Conservation (phyloP, 768 basidiomycete species). For the Collybiopsis luxurians region DNA sequence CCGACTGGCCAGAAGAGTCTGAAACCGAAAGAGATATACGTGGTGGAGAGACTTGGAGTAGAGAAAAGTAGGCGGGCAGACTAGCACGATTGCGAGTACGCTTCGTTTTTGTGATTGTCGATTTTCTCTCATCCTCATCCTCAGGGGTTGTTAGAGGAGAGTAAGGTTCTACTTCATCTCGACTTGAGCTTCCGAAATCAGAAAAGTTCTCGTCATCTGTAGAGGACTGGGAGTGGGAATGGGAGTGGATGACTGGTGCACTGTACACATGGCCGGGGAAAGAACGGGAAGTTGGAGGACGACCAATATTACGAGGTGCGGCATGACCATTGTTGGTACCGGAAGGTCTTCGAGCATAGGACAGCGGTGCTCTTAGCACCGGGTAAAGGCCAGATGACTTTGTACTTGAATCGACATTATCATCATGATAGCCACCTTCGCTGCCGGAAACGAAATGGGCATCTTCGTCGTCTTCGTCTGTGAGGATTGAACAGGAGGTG, state of each 20-base stretch:
- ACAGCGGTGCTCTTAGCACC: slow-evolving; percentile 38
- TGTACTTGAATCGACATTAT: slow-evolving; percentile 35
- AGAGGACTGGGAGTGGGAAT: slow-evolving; percentile 26
- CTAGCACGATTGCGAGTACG: slow-evolving; percentile 65
- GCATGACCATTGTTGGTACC: slow-evolving; percentile 66
- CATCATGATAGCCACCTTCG: slow-evolving; percentile 35
- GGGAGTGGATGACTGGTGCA: slow-evolving; percentile 37
- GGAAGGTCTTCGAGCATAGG: slow-evolving; percentile 69
- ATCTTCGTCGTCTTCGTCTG: slow-evolving; percentile 64
- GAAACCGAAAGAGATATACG: slow-evolving; percentile 38
- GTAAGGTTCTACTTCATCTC: slow-evolving; percentile 5
- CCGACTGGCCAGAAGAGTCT: slow-evolving; percentile 45
- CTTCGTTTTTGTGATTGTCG: slow-evolving; percentile 36
- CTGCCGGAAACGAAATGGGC: slow-evolving; percentile 28
- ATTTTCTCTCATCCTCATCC: slow-evolving; percentile 3
- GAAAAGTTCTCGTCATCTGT: slow-evolving; percentile 46
- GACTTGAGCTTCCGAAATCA: slow-evolving; percentile 28
- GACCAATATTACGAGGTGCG: slow-evolving; percentile 49
- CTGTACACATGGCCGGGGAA: slow-evolving; percentile 33
- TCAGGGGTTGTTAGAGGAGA: slow-evolving; percentile 17
- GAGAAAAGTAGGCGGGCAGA: slow-evolving; percentile 74
- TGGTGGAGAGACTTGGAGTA: slow-evolving; percentile 48
- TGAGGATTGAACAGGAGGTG: slow-evolving; percentile 61
- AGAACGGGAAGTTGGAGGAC: slow-evolving; percentile 49
- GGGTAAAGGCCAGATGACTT: slow-evolving; percentile 38